Base-by-base conservation (phyloP, 2,329 filamentous ascomycete species). In the Cytospora piceicola region DNA sequence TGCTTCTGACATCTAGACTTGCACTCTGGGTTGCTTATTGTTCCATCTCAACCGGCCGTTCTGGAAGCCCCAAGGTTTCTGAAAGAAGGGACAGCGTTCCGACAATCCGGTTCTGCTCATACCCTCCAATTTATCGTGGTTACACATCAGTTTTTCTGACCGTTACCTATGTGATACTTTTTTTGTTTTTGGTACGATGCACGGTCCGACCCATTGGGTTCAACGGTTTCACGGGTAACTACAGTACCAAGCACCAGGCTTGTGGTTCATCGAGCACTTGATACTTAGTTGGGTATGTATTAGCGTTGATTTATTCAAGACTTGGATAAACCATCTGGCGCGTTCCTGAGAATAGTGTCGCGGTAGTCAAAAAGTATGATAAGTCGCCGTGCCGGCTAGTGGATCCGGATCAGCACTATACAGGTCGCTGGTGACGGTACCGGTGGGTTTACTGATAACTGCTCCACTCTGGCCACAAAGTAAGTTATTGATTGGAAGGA, bases 341-440 rank as follows among this genome's bases (percentile, higher is more conserved):
- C 53, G 60, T 63, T 63, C 60, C 60, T 63, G 53, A 39, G 29
- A 17, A 36, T 56, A 51, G 60, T 51, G 60, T 49, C 36, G 36
- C 27, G n/a, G 9, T 27, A 17, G 32, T 53, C 55, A 29, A 27
- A n/a, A 39, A 54, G 36, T 9, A 49, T 42, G 60, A 63, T 36
- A 63, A 51, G 53, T 46, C 34, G 60, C 39, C 53, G 60, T 36
- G 46, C 56, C 60, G 60, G 60, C 42, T 24, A 14, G 53, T 55
- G 29, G 32, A 32, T 63, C 53, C 60, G 53, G 60, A 34, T 54
- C 51, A 57, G 22, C 51, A 32, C 59, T 36, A 15, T 36, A 9
- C 42, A 30, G n/a, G n/a, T n/a, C n/a, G n/a, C n/a, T n/a, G n/a
- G n/a, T n/a, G n/a, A n/a, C n/a, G n/a, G n/a, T n/a, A n/a, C n/a